phyloP scores from a whole-genome alignment of 352 stramenopile species.

The Blastocystis sp. region DNA sequence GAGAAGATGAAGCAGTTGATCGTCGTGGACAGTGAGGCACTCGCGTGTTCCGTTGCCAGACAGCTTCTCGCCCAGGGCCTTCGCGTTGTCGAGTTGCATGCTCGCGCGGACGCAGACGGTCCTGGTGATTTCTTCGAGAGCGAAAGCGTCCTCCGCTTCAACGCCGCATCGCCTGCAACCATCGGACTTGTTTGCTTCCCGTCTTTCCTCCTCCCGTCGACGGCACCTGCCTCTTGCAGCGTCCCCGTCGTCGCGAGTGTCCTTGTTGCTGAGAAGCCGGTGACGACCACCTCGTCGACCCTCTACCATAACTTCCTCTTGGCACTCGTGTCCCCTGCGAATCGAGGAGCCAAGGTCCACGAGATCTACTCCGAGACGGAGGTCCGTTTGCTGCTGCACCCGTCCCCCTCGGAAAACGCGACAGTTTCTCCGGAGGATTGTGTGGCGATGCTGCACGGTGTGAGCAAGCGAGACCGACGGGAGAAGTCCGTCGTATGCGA shows the following conservation, averaged over 20 bases:
- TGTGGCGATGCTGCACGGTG: background rate
- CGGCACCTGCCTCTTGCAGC: background rate
- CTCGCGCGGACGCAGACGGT: background rate
- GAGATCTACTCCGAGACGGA: conserved; percentile 16
- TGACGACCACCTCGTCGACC: background rate
- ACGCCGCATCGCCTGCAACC: background rate
- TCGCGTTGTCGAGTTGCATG: background rate
- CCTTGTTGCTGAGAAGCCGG: background rate
- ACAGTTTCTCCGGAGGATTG: background rate
- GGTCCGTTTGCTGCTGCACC: background rate
- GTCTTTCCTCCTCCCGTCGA: background rate
- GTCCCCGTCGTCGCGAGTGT: background rate
- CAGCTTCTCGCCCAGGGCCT: background rate
- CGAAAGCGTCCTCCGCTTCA: background rate
- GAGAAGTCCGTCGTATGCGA: background rate
- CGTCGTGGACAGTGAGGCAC: conserved; percentile 4
- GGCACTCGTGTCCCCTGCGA: background rate
- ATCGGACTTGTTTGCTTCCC: background rate
- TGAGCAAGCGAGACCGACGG: background rate
- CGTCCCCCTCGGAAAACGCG: background rate
- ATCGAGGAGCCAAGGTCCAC: background rate
- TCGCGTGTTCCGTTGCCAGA: background rate
- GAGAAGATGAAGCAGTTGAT: conserved; percentile 1
- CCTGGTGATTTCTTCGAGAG: background rate
- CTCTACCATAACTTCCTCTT: conserved; percentile 46